Evolutionary conservation across 805 yeast species (phyloP).

Genomic region (Kodamaea sagamina): DNA sequence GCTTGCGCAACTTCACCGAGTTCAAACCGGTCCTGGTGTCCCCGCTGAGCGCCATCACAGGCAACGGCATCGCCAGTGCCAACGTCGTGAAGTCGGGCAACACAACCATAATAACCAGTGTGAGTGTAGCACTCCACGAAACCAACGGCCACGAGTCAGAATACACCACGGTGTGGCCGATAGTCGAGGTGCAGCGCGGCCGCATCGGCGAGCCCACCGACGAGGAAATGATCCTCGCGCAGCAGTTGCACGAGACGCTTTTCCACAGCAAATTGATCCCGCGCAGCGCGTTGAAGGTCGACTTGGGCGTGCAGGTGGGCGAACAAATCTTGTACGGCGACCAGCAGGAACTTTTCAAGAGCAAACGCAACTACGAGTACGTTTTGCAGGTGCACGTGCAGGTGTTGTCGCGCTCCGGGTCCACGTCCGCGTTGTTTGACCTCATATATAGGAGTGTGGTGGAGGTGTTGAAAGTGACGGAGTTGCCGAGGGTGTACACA

Average conservation of each 20-base stretch:
- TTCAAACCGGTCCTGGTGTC: slow-evolving; percentile 58
- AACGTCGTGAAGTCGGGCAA: slow-evolving; percentile 68
- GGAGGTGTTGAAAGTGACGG: slow-evolving; percentile 58
- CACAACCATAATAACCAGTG: slow-evolving; percentile 71
- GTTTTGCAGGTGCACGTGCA: slow-evolving; percentile 66
- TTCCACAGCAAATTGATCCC: slow-evolving; percentile 57
- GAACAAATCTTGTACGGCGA: slow-evolving; percentile 27
- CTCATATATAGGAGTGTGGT: slow-evolving; percentile 69
- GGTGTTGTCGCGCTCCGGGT: slow-evolving; percentile 76
- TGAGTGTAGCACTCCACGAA: slow-evolving; percentile 68
- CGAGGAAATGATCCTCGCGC: slow-evolving; percentile 79
- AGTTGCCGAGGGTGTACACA: slow-evolving; percentile 66
- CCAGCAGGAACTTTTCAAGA: slow-evolving; percentile 21
- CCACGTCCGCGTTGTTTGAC: slow-evolving; percentile 63
- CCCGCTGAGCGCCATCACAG: slow-evolving; percentile 21
- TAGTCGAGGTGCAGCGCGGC: slow-evolving; percentile 76
- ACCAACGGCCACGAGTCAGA: slow-evolving; percentile 24
- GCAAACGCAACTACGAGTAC: slow-evolving; percentile 21
- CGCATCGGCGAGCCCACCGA: slow-evolving; percentile 78
- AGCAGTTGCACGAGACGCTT: slow-evolving; percentile 60
- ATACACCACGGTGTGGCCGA: slow-evolving; percentile 57
- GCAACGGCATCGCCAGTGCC: slow-evolving; percentile 55
- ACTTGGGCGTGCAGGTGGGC: slow-evolving; percentile 20
- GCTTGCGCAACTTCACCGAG: slow-evolving; percentile 68
- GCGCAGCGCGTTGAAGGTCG: slow-evolving; percentile 26